A percentile compares a stretch with the other conserved stretches of the same genome.
These are phyloP conservation scores for Penstemon barbatus DNA, from an alignment of 257 asterid species.

Conservation along the genomic window DNA sequence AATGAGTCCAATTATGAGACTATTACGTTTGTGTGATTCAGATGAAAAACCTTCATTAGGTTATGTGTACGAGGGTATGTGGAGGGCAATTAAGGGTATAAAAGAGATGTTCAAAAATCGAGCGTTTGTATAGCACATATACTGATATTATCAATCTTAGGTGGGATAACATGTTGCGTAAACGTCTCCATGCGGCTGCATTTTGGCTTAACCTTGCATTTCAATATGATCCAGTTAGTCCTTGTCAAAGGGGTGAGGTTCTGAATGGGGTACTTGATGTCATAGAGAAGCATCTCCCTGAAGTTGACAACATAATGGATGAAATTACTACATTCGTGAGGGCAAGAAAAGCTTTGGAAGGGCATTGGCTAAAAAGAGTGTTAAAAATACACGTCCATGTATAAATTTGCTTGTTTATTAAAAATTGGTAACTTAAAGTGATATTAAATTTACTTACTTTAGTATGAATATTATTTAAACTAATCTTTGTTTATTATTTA, in stretches of 20 bases:
- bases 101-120: background rate
- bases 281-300: background rate
- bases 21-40: no score
- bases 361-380: background rate
- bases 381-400: background rate
- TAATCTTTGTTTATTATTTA: background rate
- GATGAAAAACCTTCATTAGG: background rate
- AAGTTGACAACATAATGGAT: background rate
- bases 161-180: constrained; percentile 16
- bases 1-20: no score
- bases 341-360: background rate
- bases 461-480: background rate
- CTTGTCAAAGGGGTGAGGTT: background rate
- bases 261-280: background rate
- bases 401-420: background rate
- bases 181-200: constrained; percentile 5
- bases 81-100: background rate
- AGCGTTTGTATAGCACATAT: background rate
- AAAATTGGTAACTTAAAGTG: background rate
- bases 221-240: background rate
- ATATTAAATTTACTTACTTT: background rate
- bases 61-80: constrained; percentile 15
- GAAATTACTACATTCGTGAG: background rate
- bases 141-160: constrained; percentile 7
- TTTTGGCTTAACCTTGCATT: constrained; percentile 7